These are phyloP conservation scores for Solanum hybrid DNA, from an alignment of 305 asterid genomes.

Conservation along the genomic window DNA sequence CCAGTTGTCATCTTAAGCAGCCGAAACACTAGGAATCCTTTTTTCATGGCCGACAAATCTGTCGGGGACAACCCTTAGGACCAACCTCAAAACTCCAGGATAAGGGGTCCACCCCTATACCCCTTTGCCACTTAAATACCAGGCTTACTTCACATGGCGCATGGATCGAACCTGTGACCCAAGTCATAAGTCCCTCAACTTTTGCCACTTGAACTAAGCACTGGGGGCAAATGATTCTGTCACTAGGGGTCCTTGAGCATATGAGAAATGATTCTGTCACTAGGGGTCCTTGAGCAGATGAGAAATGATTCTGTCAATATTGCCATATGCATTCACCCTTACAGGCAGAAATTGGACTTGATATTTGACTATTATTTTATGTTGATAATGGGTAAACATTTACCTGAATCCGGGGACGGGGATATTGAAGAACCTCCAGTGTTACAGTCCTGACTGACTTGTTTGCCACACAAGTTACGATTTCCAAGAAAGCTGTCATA, in stretches of 20 bases:
- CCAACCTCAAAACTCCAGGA: background rate
- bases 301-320: background rate
- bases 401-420: slow-evolving; percentile 50
- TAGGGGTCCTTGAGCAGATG: background rate
- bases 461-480: slow-evolving; percentile 87
- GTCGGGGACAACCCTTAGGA: background rate
- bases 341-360: slow-evolving; percentile 1
- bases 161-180: background rate
- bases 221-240: background rate
- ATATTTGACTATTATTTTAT: background rate
- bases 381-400: background rate
- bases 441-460: slow-evolving; percentile 49
- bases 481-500: slow-evolving; percentile 77
- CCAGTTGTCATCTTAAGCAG: background rate
- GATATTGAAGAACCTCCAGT: slow-evolving; percentile 37
- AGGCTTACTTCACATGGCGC: background rate
- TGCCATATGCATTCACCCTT: background rate
- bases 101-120: background rate
- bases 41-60: background rate
- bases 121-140: background rate
- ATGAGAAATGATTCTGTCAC: background rate
- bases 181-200: background rate
- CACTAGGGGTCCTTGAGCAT: background rate
- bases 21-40: background rate
- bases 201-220: background rate